Evolutionary conservation across 1,139 yeast genomes (phyloP).

Genomic region (Geotrichum restrictum): DNA sequence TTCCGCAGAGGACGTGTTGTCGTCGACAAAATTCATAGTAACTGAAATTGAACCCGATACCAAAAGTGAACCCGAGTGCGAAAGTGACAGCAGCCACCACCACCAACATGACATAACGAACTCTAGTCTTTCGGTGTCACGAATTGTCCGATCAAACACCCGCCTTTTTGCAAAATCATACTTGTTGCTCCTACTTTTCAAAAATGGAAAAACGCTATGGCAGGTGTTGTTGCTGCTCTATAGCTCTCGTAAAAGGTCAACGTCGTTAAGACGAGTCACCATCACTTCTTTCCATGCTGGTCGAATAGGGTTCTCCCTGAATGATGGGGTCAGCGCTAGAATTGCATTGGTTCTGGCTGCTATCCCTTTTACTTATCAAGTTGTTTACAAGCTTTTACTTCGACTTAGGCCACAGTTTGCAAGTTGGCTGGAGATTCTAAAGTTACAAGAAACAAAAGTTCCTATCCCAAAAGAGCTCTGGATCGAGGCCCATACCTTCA

Average conservation of each 20-base stretch:
- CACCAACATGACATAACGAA: slow-evolving; percentile 6
- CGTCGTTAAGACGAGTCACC: too few relatives aligned
- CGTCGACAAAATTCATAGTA: too few relatives aligned
- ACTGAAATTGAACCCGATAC: too few relatives aligned
- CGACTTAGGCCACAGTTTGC: slow-evolving; percentile 18
- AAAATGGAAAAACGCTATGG: slow-evolving; percentile 22
- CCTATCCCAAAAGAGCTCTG: slow-evolving; percentile 20
- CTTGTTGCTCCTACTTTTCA: slow-evolving; percentile 28
- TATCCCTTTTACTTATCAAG: slow-evolving; percentile 33
- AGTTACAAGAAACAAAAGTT: slow-evolving; percentile 14
- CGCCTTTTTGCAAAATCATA: slow-evolving; percentile 34
- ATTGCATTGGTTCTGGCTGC: slow-evolving; percentile 32
- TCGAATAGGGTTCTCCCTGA: too few relatives aligned
- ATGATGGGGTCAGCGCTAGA: slow-evolving; percentile 23
- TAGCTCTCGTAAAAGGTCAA: too few relatives aligned
- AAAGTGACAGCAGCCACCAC: neutral
- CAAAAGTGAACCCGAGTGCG: too few relatives aligned
- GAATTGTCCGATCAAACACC: slow-evolving; percentile 30
- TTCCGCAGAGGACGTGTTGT: too few relatives aligned
- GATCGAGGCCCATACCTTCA: slow-evolving; percentile 24
- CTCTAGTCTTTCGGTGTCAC: slow-evolving; percentile 3
- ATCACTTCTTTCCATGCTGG: too few relatives aligned
- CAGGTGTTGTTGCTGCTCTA: slow-evolving; percentile 11
- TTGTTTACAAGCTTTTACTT: slow-evolving; percentile 26
- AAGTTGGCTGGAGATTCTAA: slow-evolving; percentile 9